Percentiles rank a stretch among this genome's conserved stretches.
Conservation (phyloP, 345 rosid genomes). For the Melaleuca alternifolia region DNA sequence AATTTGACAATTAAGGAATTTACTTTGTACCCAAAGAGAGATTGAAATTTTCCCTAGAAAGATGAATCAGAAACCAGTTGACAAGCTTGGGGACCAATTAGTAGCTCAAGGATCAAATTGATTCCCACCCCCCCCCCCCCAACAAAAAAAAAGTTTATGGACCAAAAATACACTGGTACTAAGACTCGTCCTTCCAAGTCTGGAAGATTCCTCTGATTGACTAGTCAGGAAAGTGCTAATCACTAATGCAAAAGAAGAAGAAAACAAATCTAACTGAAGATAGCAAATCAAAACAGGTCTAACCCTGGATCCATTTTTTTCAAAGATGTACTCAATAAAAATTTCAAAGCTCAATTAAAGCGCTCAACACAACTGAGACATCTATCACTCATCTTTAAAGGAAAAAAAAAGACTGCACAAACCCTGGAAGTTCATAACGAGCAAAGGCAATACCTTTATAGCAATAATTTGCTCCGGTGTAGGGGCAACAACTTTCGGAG, state of each 20-base stretch:
- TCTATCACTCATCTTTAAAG: not conserved
- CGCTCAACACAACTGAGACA: not conserved
- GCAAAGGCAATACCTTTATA: conserved; percentile 56
- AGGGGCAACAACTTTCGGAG: conserved; percentile 75
- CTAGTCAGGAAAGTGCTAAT: not conserved
- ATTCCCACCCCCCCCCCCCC: not conserved
- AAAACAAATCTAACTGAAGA: not conserved
- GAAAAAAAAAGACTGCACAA: not conserved
- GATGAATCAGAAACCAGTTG: not conserved
- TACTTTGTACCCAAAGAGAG: not conserved
- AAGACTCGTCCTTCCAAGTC: not conserved
- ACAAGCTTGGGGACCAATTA: not conserved
- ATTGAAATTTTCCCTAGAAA: not conserved
- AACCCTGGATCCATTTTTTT: not conserved
- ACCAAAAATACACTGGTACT: not conserved
- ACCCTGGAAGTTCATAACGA: not conserved
- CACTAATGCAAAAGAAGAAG: not conserved
- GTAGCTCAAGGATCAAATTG: not conserved
- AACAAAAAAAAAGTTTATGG: not conserved
- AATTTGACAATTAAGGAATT: not conserved
- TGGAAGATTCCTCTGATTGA: not conserved
- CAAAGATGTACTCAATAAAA: not conserved
- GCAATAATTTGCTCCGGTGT: conserved; percentile 93
- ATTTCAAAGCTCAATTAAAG: not conserved
- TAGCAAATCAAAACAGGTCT: not conserved